Percentiles rank a stretch among this genome's conserved stretches.
These are phyloP conservation scores for Sporisorium scitamineum DNA, from an alignment of 1,284 basidiomycete genomes.

Conservation along the genomic window DNA sequence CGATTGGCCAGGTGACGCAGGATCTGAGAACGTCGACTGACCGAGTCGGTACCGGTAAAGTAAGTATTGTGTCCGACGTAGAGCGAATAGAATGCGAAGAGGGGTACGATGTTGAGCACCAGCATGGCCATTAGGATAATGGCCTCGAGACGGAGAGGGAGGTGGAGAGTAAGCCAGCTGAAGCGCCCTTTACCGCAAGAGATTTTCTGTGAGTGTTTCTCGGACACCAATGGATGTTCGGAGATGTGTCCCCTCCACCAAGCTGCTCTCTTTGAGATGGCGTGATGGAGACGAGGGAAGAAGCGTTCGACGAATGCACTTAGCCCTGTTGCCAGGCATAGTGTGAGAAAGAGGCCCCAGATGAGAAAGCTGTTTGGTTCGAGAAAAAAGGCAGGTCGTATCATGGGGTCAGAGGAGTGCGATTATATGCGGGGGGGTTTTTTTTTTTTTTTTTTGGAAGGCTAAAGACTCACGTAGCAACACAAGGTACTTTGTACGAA, in stretches of 20 bases:
- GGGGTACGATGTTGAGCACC: conserved; percentile 31
- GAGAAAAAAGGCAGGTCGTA: background rate
- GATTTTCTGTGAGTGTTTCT: conserved; percentile 18
- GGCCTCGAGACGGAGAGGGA: conserved; percentile 47
- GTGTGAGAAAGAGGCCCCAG: conserved; percentile 16
- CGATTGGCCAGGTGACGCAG: conserved; percentile 55
- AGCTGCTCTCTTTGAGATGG: background rate
- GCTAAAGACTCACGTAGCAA: conserved; percentile 21
- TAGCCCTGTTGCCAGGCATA: conserved; percentile 7
- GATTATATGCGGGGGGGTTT: conserved; percentile 1
- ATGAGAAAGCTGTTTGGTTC: conserved; percentile 18
- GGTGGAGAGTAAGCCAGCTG: conserved; percentile 32
- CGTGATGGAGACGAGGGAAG: conserved; percentile 7
- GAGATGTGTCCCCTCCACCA: conserved; percentile 29
- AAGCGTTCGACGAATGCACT: conserved; percentile 10
- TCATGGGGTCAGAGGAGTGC: background rate
- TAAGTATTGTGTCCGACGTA: conserved; percentile 32
- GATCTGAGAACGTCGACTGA: conserved; percentile 23
- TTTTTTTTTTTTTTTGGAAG: too few species aligned
- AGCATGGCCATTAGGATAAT: conserved; percentile 31
- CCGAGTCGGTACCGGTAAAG: conserved; percentile 23
- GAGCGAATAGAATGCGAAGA: conserved; percentile 31
- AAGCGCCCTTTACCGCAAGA: conserved; percentile 12
- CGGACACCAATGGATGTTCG: conserved; percentile 20
- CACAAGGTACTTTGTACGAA: conserved; percentile 31